Base-by-base conservation (phyloP, 2,329 filamentous ascomycete species). In the Aspergillus jensenii region DNA sequence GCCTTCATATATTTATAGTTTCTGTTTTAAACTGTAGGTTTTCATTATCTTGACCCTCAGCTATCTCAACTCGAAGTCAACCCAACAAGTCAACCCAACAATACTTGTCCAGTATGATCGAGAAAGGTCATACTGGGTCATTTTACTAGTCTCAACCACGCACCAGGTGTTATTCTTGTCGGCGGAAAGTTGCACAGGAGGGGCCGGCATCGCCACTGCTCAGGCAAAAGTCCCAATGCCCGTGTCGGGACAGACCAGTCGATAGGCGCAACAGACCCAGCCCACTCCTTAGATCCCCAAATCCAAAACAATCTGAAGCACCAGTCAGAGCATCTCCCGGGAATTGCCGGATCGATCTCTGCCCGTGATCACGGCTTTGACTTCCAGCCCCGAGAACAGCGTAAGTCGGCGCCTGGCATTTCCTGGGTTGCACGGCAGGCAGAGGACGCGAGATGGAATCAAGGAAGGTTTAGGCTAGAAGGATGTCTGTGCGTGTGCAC, bases 401-500 rank as follows among this genome's bases (percentile, higher is more conserved):
- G 40, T 35, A 52, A n/a, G 9, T 52, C 37, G 37, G 23, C 37
- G 48, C 40, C 40, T 33, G 23, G 14, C 27, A 25, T n/a, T 7
- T 14, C 15, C 51, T 39, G 51, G 41, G 51, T 53, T 44, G 51
- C 41, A 53, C 51, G 33, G 21, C 51, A 53, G 51, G 3, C 9
- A 31, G 27, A 50, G 47, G 21, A 21, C 35, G 47, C 21, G 23
- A 50, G 12, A 33, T 37, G 25, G 46, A 53, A 46, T 37, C 51
- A 39, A 53, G 41, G 31, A 39, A 53, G 19, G n/a, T 53, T 31
- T 53, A 46, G 51, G 23, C 51, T 39, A 33, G 19, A 19, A 17
- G 21, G 15, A n/a, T 27, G 51, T 53, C 51, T 53, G 51, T 53
- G 51, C 51, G 51, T 27, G 25, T 27, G 41, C 43, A n/a, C 46